phyloP scores from a whole-genome alignment of 2,329 filamentous ascomycete species.

The Colletotrichum viniferum region DNA sequence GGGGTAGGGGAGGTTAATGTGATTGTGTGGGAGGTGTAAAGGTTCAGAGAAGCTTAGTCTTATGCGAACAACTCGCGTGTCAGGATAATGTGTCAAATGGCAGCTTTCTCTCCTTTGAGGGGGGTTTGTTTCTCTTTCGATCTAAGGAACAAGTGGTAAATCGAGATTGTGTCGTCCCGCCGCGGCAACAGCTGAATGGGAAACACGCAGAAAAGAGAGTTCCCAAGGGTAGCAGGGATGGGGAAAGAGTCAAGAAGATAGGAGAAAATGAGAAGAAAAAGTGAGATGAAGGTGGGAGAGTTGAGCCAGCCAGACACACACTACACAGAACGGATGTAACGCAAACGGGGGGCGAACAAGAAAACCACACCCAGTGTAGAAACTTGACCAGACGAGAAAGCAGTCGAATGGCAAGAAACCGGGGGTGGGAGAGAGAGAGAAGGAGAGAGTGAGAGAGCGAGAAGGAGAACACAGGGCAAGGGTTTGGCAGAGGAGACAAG shows the following conservation, averaged over 20 bases:
- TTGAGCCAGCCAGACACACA: neutral
- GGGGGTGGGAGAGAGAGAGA: neutral
- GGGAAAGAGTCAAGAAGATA: neutral
- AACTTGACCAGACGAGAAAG: neutral
- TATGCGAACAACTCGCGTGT: neutral
- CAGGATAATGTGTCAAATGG: neutral
- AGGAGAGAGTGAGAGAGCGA: neutral
- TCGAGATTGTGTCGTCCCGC: neutral
- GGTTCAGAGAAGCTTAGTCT: slow-evolving; percentile 3
- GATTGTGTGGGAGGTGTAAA: neutral
- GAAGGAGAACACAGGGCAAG: slow-evolving; percentile 2
- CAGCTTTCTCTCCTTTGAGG: neutral
- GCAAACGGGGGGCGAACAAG: neutral
- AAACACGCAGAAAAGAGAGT: neutral
- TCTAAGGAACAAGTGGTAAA: neutral
- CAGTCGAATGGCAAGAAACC: neutral
- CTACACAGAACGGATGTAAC: neutral
- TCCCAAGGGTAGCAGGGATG: neutral
- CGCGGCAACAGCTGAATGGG: neutral
- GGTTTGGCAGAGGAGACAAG: slow-evolving; percentile 8
- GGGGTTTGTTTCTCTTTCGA: neutral
- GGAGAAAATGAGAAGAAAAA: neutral
- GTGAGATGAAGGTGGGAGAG: neutral
- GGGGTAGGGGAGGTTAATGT: neutral
- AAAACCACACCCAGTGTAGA: neutral